Percentiles rank a stretch among this genome's conserved stretches.
Conservation (phyloP, 1,284 basidiomycete species). For the Microbotryomycetes sp. region DNA sequence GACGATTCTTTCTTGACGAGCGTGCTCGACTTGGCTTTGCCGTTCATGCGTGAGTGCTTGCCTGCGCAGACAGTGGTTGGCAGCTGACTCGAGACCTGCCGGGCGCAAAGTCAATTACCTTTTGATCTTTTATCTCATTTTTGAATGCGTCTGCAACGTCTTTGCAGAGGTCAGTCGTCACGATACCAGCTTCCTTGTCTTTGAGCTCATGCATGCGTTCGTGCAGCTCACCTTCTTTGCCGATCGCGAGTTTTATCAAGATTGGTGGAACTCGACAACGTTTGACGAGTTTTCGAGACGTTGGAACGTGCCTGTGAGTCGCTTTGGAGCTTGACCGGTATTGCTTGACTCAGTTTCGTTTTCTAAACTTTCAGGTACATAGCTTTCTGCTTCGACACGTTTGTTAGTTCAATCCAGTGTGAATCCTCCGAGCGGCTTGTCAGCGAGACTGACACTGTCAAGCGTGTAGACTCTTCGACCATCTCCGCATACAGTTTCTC, state of each 20-base stretch:
- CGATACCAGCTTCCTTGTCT: no score
- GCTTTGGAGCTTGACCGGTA: conserved; percentile 9
- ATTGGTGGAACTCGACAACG: conserved; percentile 96
- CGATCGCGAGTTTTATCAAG: conserved; percentile 93
- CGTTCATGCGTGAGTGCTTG: conserved; percentile 62
- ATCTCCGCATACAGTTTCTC: conserved; percentile 70
- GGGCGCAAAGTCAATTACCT: conserved; percentile 62
- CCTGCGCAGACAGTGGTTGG: no score
- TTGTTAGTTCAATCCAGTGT: no score
- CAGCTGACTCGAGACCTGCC: no score
- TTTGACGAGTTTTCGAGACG: conserved; percentile 96
- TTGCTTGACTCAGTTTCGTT: neutral
- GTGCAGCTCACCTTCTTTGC: conserved; percentile 61
- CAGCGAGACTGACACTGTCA: neutral
- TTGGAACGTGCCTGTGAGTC: conserved; percentile 69
- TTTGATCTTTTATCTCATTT: conserved; percentile 61
- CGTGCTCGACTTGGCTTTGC: conserved; percentile 78
- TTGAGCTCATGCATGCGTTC: no score
- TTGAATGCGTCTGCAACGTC: conserved; percentile 89
- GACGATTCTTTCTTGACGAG: conserved; percentile 59
- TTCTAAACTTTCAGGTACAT: conserved; percentile 49
- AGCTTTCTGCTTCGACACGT: conserved; percentile 90
- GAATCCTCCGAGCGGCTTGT: no score
- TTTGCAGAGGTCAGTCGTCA: conserved; percentile 73
- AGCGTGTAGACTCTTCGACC: conserved; percentile 56